These are phyloP conservation scores for Alloteropsis semialata DNA, from an alignment of 176 grass and related monocot species.

Conservation along the genomic window DNA sequence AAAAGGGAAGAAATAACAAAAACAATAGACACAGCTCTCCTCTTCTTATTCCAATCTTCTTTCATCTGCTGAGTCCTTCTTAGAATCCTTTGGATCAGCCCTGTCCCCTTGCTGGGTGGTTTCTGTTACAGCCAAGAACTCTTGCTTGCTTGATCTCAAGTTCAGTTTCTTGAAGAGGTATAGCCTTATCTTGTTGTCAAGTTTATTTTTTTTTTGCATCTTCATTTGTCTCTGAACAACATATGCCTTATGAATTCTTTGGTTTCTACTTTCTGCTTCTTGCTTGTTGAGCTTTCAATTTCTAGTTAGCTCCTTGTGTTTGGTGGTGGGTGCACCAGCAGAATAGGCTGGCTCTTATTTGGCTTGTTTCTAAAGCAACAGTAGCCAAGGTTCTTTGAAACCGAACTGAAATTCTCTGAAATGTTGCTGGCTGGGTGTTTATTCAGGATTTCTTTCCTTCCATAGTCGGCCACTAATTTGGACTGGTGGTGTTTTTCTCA, in stretches of 20 bases:
- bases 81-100: conserved; percentile 55
- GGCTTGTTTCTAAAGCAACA: conserved; percentile 23
- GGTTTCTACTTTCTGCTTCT: neutral
- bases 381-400: conserved; percentile 12
- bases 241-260: neutral
- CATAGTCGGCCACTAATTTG: conserved; percentile 27
- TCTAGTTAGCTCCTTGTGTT: conserved; percentile 22
- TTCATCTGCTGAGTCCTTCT: conserved; percentile 43
- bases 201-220: conserved; percentile 7
- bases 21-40: conserved; percentile 22
- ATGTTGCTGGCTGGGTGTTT: neutral
- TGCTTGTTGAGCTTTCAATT: conserved; percentile 38
- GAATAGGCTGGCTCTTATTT: conserved; percentile 13
- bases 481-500: conserved; percentile 33
- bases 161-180: conserved; percentile 38
- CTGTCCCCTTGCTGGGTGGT: conserved; percentile 55
- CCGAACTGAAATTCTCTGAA: conserved; percentile 4
- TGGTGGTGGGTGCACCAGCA: conserved; percentile 46
- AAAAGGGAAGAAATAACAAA: conserved; percentile 50
- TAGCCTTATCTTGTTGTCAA: conserved; percentile 23
- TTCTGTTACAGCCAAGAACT: conserved; percentile 41
- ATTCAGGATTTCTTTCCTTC: neutral
- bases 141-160: conserved; percentile 36
- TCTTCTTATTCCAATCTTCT: conserved; percentile 44
- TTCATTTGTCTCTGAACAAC: conserved; percentile 3